These are phyloP conservation scores for Aspergillus texensis DNA, from an alignment of 2,329 filamentous ascomycete genomes.

Conservation along the genomic window DNA sequence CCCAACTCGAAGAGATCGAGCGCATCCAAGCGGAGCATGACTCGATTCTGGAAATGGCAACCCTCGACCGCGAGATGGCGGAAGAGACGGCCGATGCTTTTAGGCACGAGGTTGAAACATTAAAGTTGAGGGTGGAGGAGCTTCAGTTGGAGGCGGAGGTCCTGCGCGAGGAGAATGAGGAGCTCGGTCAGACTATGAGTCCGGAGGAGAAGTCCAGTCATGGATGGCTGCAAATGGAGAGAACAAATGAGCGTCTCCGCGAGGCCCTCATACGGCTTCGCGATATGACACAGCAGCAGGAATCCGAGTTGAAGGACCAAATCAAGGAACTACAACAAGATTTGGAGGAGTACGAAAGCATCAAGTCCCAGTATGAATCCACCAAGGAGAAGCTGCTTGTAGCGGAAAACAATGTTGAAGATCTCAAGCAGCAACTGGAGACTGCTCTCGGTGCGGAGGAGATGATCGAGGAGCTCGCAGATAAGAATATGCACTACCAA, in stretches of 20 bases:
- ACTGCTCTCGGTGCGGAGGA: slow-evolving; percentile 85
- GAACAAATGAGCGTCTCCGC: slow-evolving; percentile 81
- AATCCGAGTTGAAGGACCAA: slow-evolving; percentile 75
- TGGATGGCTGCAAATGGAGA: slow-evolving; percentile 89
- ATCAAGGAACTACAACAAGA: slow-evolving; percentile 75
- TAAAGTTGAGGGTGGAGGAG: slow-evolving; percentile 79
- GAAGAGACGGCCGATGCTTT: slow-evolving; percentile 85
- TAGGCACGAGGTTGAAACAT: slow-evolving; percentile 75
- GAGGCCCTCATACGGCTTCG: slow-evolving; percentile 82
- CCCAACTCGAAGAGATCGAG: slow-evolving; percentile 69
- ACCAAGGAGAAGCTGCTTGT: slow-evolving; percentile 73
- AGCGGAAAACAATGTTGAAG: slow-evolving; percentile 75
- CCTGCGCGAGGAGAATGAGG: slow-evolving; percentile 80
- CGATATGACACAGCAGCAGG: slow-evolving; percentile 84
- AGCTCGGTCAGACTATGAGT: slow-evolving; percentile 81
- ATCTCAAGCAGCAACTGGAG: slow-evolving; percentile 88
- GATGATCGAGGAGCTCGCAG: slow-evolving; percentile 89
- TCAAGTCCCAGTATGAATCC: slow-evolving; percentile 70
- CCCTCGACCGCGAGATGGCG: slow-evolving; percentile 92
- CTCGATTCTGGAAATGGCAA: slow-evolving; percentile 79
- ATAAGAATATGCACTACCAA: slow-evolving; percentile 80
- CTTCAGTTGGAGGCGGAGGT: slow-evolving; percentile 86
- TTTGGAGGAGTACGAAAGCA: slow-evolving; percentile 65
- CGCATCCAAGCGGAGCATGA: slow-evolving; percentile 82
- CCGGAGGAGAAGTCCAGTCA: slow-evolving; percentile 84